These are phyloP conservation scores for Amaranthus palmeri DNA, from an alignment of 148 eudicot genomes.

Conservation along the genomic window DNA sequence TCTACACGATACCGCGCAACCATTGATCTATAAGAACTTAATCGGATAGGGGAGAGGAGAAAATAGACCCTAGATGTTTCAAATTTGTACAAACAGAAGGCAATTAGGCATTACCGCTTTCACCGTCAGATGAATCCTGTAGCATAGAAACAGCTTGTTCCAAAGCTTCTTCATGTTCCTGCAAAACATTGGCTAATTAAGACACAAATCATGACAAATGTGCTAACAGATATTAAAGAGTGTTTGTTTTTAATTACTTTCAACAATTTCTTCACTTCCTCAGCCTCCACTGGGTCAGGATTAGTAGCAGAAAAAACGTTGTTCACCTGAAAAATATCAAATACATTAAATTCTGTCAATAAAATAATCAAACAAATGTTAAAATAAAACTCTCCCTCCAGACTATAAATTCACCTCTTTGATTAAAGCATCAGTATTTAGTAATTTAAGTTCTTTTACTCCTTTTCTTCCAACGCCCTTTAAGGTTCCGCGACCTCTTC, in stretches of 20 bases:
- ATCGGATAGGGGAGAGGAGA: neutral
- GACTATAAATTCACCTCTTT: conserved; percentile 42
- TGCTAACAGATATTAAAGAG: neutral
- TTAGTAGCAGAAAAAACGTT: conserved; percentile 53
- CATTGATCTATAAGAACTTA: conserved; percentile 9
- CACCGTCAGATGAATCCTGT: conserved; percentile 75
- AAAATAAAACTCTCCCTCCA: neutral
- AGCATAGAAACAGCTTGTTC: conserved; percentile 72
- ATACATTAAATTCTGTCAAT: neutral
- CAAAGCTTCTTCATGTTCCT: conserved; percentile 84
- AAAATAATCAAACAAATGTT: neutral
- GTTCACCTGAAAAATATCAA: conserved; percentile 44
- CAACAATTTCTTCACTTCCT: conserved; percentile 71
- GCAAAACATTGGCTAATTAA: conserved; percentile 20
- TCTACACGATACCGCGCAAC: conserved; percentile 19
- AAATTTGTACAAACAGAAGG: conserved; percentile 25
- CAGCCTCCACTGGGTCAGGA: conserved; percentile 57
- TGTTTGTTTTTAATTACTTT: conserved; percentile 39
- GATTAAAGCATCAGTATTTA: conserved; percentile 58
- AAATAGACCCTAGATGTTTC: conserved; percentile 1
- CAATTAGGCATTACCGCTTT: conserved; percentile 64
- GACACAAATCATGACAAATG: neutral
- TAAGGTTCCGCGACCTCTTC: conserved; percentile 49
- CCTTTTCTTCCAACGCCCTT: conserved; percentile 48
- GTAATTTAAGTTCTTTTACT: conserved; percentile 49